Conservation (phyloP, 208 protist genomes). For the Acanthamoeba triangularis region DNA sequence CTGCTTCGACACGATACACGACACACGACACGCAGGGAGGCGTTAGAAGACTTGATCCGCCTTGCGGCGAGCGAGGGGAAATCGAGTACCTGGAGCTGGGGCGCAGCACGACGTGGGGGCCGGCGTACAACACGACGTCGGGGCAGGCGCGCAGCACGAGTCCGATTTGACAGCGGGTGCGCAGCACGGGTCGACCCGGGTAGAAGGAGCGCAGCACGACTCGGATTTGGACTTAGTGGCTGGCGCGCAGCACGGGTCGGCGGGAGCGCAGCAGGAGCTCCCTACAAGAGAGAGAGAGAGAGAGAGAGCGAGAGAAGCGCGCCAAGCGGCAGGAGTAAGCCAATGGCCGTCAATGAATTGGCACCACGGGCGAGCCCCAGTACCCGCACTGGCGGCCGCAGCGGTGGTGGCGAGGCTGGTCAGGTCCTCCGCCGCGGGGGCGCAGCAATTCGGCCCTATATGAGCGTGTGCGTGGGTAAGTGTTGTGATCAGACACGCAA, state of each 20-base stretch:
- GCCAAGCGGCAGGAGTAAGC: too few species aligned
- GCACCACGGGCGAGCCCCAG: neutral
- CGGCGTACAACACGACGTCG: too few species aligned
- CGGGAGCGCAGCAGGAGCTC: neutral
- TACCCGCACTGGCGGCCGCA: neutral
- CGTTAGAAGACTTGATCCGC: too few species aligned
- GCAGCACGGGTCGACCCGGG: neutral
- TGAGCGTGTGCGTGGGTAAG: too few species aligned
- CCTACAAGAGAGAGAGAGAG: too few species aligned
- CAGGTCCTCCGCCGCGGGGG: neutral
- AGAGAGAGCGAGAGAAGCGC: too few species aligned
- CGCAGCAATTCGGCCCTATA: slow-evolving; percentile 52
- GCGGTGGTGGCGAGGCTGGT: neutral
- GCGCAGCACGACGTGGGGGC: too few species aligned
- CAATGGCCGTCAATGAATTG: neutral
- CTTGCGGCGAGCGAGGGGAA: too few species aligned
- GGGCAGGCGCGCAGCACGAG: neutral
- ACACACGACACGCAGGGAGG: too few species aligned
- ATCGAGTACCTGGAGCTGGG: too few species aligned
- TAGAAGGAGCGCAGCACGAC: neutral
- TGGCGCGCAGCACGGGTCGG: neutral
- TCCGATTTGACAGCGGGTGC: neutral
- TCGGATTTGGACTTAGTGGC: neutral
- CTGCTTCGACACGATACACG: neutral
- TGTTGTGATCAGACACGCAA: neutral